Evolutionary conservation across 352 stramenopile genomes (phyloP), one percentile per base, ranked within the genome.

Genomic region (Aphanomyces astaci): DNA sequence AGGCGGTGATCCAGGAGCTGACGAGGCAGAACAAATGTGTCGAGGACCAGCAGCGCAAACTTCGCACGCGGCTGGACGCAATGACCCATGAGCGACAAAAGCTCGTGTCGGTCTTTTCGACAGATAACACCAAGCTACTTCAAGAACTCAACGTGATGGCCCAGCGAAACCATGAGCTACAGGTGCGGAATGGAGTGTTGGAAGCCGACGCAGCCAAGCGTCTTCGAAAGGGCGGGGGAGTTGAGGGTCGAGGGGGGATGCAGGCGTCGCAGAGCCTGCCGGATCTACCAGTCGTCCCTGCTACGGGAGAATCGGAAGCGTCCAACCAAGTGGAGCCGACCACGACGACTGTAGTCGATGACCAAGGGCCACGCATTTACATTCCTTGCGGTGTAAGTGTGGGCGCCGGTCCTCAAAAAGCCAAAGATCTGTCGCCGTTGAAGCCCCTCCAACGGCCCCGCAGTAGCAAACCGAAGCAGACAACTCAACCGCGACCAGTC

Each of bases 1-100:
- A 89, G 54, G 43, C 30, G 15, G 75, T 93, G 1, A 88, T 80
- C 27, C 73, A 78, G 0, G 84, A 93, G 65, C 46, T 93, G 0
- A 80, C 90, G 56, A 77, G 84, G 5, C 82, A 93, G 53, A 93
- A 90, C 49, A 75, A 64, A 9, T 93, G 89, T 52, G 67, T 91
- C 22, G 64, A 90, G 17, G 82, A 88, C 59, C 85, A 87, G 55
- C 88, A 89, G 53, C 79, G 89, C 32, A 80, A 89, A n/a, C 46
- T 90, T 36, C 78, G 81, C 11, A 71, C 76, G 1, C 82, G 90
- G 48, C 76, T 89, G 30, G 81, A 90, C n/a, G 71, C 80, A 30
- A 73, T 75, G 1, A 76, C 75, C 53, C 77, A 80, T 53, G 82
- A 91, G 33, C 87, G 87, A 33, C 79, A 86, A 71, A 89, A 93